Conservation (phyloP, 164 flowering plant genomes). For the Macadamia tetraphylla region DNA sequence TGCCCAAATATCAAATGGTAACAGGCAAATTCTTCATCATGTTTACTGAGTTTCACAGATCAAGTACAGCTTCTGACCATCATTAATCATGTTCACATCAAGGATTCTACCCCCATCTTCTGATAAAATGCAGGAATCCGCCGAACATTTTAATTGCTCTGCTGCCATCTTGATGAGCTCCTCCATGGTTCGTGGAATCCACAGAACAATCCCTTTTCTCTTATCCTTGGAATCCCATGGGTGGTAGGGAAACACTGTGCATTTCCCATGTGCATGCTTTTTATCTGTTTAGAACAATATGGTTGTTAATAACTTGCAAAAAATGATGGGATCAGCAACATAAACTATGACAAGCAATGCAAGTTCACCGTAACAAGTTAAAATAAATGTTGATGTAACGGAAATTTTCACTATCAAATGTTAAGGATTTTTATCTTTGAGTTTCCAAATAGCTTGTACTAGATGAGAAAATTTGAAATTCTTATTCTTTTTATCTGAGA, state of each 20-base stretch:
- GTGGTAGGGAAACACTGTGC: constrained; percentile 85
- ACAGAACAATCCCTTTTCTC: constrained; percentile 61
- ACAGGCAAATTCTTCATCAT: neutral
- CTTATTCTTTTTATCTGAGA: too few relatives aligned
- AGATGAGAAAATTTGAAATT: too few relatives aligned
- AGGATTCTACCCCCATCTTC: constrained; percentile 74
- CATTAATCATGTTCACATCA: constrained; percentile 62
- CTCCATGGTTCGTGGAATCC: constrained; percentile 61
- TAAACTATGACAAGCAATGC: neutral
- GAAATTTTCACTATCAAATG: neutral
- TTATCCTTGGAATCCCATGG: constrained; percentile 60
- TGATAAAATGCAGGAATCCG: constrained; percentile 45
- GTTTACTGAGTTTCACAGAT: constrained; percentile 23
- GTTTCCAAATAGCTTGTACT: too few relatives aligned
- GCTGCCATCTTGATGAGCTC: constrained; percentile 54
- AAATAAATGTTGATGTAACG: neutral
- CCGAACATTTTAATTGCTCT: constrained; percentile 31
- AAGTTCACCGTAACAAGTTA: neutral
- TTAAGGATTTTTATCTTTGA: too few relatives aligned
- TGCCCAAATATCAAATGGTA: neutral
- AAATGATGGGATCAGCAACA: neutral
- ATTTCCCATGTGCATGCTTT: constrained; percentile 35
- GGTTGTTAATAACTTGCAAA: neutral
- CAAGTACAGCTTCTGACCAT: constrained; percentile 76
- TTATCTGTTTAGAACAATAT: constrained; percentile 27